Conservation (phyloP, 768 basidiomycete species). For the Coprinopsis cinerea region DNA sequence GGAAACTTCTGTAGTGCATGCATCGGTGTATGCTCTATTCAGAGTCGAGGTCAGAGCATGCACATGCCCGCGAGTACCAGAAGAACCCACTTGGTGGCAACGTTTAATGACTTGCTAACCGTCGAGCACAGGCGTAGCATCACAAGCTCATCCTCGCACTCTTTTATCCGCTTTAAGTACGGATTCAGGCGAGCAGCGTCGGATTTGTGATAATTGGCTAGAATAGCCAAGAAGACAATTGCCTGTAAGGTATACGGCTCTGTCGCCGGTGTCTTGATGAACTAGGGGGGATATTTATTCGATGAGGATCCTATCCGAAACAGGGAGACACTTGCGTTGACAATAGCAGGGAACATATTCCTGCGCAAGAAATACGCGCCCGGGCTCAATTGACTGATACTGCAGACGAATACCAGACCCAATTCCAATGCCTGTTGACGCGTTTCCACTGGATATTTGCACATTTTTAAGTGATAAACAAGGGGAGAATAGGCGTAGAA, state of each 20-base stretch:
- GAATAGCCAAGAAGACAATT: slow-evolving; percentile 49
- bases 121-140: slow-evolving; percentile 58
- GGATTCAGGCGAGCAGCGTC: slow-evolving; percentile 66
- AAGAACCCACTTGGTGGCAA: slow-evolving; percentile 42
- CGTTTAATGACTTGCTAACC: slow-evolving; percentile 43
- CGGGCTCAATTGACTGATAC: slow-evolving; percentile 57
- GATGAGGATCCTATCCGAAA: not conserved
- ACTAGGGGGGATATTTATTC: slow-evolving; percentile 30
- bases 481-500: not conserved
- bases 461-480: not conserved
- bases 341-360: slow-evolving; percentile 54
- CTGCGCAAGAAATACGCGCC: slow-evolving; percentile 65
- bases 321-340: slow-evolving; percentile 32
- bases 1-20: not conserved
- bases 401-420: slow-evolving; percentile 51
- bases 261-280: slow-evolving; percentile 50
- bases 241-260: slow-evolving; percentile 56
- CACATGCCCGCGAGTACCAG: not conserved
- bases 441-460: slow-evolving; percentile 29
- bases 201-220: slow-evolving; percentile 69
- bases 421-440: slow-evolving; percentile 54
- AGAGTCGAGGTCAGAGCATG: not conserved
- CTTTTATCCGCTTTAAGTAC: slow-evolving; percentile 49
- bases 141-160: slow-evolving; percentile 40
- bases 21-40: not conserved